Base-by-base conservation (phyloP, 23 red algal species). In the Chondrus crispus region DNA sequence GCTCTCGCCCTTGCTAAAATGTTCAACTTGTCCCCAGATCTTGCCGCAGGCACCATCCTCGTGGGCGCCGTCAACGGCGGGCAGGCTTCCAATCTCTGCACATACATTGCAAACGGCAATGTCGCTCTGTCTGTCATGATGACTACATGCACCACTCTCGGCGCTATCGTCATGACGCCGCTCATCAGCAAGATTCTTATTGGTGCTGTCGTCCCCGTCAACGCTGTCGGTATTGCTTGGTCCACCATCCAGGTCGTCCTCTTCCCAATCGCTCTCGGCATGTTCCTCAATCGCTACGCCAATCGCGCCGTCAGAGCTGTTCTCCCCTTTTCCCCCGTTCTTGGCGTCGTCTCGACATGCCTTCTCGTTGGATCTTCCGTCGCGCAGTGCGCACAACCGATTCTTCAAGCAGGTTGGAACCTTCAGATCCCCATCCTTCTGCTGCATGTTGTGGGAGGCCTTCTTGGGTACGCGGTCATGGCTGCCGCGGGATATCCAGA, bases 51-150 rank as follows among this genome's bases (percentile, higher is more conserved):
- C 20, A 45, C 92, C 13, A 94, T 98, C 28, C 79, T 98, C 20
- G 93, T 98, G 19, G 96, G 96, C 19, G 94, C 96, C 19, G 92
- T 98, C 53, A 98, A 98, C 80, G 96, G 96, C 28, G 96, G 96
- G 3, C 96, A 98, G 50, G 96, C 96, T 19, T 90, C 83, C 55
- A 98, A 98, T 80, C 57, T 98, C 41, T 98, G 93, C 68, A 98
- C 96, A 22, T 98, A 93, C 63, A 98, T 98, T 81, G 96, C 96
- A 42, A 93, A 93, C 46, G 96, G 96, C 39, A 95, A 98, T 49
- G 96, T 98, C 13, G 96, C 96, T 0, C 68, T 98, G 3, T 91
- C 83, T 13, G 96, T 98, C n/a, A 93, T 98, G 90, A 98, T 98
- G 96, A 98, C 96, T 35, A 98, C 96, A 3, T 73, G 62, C 44